phyloP scores from a whole-genome alignment of 202 grass and related monocot genomes.

The Panicum virgatum region DNA sequence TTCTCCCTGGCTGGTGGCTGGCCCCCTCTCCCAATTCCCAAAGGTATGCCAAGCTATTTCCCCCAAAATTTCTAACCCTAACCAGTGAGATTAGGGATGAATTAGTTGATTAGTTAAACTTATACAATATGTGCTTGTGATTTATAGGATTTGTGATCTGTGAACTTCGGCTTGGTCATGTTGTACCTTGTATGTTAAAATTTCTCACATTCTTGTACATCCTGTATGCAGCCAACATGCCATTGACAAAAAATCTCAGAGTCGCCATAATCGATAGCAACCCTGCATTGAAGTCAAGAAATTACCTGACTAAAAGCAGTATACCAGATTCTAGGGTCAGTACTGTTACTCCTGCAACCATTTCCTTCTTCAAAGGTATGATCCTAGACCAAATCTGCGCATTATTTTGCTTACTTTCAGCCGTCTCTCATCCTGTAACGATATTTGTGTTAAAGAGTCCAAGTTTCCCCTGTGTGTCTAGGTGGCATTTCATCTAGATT shows the following conservation, averaged over 20 bases:
- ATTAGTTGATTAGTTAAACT: no score
- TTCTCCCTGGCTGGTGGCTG: no score
- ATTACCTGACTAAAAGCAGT: constrained; percentile 62
- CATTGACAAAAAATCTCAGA: constrained; percentile 78
- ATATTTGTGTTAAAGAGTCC: neutral
- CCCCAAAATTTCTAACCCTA: no score
- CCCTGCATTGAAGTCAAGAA: constrained; percentile 57
- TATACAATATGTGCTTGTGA: no score
- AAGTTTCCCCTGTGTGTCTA: neutral
- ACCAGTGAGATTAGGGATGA: no score
- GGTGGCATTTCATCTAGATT: constrained; percentile 12
- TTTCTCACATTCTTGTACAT: constrained; percentile 29
- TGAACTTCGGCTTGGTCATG: neutral
- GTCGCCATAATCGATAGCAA: constrained; percentile 75
- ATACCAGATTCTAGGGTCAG: constrained; percentile 90
- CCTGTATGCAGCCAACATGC: constrained; percentile 58
- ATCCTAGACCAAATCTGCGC: neutral
- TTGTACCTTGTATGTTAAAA: neutral
- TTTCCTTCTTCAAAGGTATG: constrained; percentile 81
- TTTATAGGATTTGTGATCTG: no score
- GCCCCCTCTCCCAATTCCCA: no score
- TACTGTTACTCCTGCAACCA: constrained; percentile 86
- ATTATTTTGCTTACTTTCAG: neutral
- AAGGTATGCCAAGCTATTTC: no score
- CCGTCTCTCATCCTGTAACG: neutral